Base-by-base conservation (phyloP, 2,329 filamentous ascomycete species). In the Anthostomella pinea region DNA sequence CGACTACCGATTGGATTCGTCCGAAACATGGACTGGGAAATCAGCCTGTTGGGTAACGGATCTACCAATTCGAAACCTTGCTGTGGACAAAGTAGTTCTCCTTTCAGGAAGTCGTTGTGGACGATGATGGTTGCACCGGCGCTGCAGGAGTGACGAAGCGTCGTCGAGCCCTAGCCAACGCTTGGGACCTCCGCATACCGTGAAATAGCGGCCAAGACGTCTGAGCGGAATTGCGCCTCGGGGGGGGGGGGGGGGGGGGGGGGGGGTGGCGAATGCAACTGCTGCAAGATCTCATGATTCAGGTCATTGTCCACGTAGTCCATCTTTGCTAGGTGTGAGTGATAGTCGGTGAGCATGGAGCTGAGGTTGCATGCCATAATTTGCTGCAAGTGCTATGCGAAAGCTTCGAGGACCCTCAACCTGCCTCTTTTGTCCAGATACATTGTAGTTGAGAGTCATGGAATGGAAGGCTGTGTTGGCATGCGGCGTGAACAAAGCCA, bases 141-240 rank as follows among this genome's bases (percentile, higher is more conserved):
- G 29, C 44, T 44, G 43, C 43, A 44, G 39, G 44, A 38, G 46
- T 41, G 42, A 41, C 43, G n/a, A n/a, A n/a, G n/a, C n/a, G n/a
- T n/a, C n/a, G n/a, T n/a, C n/a, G n/a, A n/a, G n/a, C n/a, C n/a
- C n/a, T n/a, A n/a, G n/a, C n/a, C n/a, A n/a, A n/a, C n/a, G n/a
- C n/a, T n/a, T n/a, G n/a, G n/a, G n/a, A n/a, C n/a, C n/a, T n/a
- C n/a, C n/a, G n/a, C n/a, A n/a, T n/a, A 41, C 44, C 47, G 41
- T 37, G 41, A 48, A 46, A 42, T 41, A 35, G 41, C 39, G 47
- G 47, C 44, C 47, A 47, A 49, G 44, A 49, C 41, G 44, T 49
- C 44, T 45, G 47, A 49, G 39, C 22, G 39, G 41, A 40, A 36
- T 41, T 41, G 37, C 39, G 17, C n/a, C n/a, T n/a, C n/a, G n/a